These are phyloP conservation scores for Psilocybe cubensis DNA, from an alignment of 768 basidiomycete species.

Conservation along the genomic window DNA sequence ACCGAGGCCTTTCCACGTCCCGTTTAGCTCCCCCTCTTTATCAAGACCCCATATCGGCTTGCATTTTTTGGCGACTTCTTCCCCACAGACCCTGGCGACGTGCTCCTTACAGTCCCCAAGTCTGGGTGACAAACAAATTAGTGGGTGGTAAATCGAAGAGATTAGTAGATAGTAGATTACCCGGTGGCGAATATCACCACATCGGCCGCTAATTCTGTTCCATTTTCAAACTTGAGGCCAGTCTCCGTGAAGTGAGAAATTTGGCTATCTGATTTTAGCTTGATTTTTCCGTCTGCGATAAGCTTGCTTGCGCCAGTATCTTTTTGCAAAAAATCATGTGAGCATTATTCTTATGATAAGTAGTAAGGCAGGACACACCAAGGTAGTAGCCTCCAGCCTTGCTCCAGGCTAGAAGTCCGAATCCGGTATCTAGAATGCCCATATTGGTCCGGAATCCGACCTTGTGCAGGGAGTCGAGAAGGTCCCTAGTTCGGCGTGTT, in stretches of 20 bases:
- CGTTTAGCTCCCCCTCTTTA: conserved; percentile 64
- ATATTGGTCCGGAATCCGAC: conserved; percentile 59
- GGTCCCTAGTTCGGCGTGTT: conserved; percentile 20
- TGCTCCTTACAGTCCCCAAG: conserved; percentile 46
- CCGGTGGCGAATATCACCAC: conserved; percentile 66
- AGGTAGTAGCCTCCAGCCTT: conserved; percentile 73
- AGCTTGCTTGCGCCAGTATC: conserved; percentile 64
- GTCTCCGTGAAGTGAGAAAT: conserved; percentile 47
- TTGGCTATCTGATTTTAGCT: conserved; percentile 63
- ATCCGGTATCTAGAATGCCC: conserved; percentile 57
- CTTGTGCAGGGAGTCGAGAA: conserved; percentile 56
- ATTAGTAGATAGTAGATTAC: conserved; percentile 25
- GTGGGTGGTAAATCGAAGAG: background rate
- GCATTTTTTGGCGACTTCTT: conserved; percentile 47
- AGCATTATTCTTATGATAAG: background rate
- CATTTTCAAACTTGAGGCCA: conserved; percentile 53
- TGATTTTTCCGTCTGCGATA: conserved; percentile 71
- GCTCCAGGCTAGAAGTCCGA: conserved; percentile 49
- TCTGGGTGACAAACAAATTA: conserved; percentile 28
- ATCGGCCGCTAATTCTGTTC: conserved; percentile 50
- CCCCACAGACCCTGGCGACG: conserved; percentile 47
- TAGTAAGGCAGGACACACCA: conserved; percentile 35
- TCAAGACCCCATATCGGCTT: conserved; percentile 71
- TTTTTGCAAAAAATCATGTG: conserved; percentile 15
- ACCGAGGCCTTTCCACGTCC: conserved; percentile 53